Evolutionary conservation across 257 asterid genomes (phyloP).

Genomic region (Asclepias syriaca): DNA sequence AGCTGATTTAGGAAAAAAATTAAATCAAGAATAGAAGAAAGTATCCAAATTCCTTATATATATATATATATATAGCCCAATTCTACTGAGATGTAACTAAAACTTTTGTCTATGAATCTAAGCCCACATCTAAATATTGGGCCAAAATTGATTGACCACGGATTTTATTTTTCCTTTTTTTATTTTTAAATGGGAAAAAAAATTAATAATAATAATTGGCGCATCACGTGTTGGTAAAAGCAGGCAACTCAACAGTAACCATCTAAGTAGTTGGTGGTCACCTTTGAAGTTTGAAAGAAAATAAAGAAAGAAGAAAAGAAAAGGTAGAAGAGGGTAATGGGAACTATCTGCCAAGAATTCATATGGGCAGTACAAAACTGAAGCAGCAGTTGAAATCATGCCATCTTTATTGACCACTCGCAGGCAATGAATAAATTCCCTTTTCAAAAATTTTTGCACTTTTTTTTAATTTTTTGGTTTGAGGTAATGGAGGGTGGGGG

Average conservation of each 20-base stretch:
- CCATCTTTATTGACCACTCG: neutral
- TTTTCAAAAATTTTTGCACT: neutral
- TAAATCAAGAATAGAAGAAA: too few species aligned
- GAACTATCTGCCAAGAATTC: neutral
- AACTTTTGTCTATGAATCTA: neutral
- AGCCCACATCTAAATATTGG: neutral
- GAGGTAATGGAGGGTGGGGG: neutral
- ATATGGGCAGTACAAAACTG: neutral
- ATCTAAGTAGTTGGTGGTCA: too few species aligned
- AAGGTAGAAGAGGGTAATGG: neutral
- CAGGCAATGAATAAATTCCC: neutral
- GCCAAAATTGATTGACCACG: neutral
- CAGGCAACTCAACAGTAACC: too few species aligned
- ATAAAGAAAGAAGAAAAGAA: neutral
- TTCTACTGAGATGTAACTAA: too few species aligned
- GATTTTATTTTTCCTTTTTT: too few species aligned
- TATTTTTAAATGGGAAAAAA: too few species aligned
- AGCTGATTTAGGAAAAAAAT: too few species aligned
- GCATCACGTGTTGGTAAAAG: too few species aligned
- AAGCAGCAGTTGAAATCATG: conserved; percentile 1
- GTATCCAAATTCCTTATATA: too few species aligned
- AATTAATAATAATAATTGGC: too few species aligned
- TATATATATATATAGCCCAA: neutral
- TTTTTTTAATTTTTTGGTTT: neutral
- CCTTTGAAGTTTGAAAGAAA: neutral